Conservation (phyloP, 2,329 filamentous ascomycete species). For the Dactylonectria macrodidyma region DNA sequence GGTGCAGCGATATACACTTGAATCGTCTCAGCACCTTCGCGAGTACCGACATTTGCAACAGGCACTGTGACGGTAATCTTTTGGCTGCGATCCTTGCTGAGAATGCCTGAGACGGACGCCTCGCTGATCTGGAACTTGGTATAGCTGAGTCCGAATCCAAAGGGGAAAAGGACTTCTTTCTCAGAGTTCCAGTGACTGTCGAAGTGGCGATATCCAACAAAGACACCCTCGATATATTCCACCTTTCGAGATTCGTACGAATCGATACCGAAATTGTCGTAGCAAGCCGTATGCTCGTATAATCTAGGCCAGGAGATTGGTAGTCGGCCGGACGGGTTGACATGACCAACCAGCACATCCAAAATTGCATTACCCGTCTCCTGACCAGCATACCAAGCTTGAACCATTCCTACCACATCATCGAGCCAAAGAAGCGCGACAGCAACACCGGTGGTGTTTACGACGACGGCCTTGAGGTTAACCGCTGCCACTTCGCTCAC, state of each 20-base stretch:
- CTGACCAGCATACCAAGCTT: slow-evolving; percentile 77
- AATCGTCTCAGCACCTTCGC: slow-evolving; percentile 8
- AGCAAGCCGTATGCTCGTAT: slow-evolving; percentile 23
- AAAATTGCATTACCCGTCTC: slow-evolving; percentile 77
- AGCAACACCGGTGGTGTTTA: slow-evolving; percentile 75
- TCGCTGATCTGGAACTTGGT: slow-evolving; percentile 11
- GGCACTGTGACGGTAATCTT: neutral
- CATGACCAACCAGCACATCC: slow-evolving; percentile 63
- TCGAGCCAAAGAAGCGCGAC: slow-evolving; percentile 68
- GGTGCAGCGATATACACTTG: slow-evolving; percentile 20
- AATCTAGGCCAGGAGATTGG: slow-evolving; percentile 26
- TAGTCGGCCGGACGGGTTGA: slow-evolving; percentile 24
- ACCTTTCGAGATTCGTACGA: slow-evolving; percentile 5
- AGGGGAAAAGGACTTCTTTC: slow-evolving; percentile 18
- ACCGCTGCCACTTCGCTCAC: slow-evolving; percentile 67
- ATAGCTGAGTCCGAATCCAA: slow-evolving; percentile 24
- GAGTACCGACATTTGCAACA: neutral
- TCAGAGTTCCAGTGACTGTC: slow-evolving; percentile 8
- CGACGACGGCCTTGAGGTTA: slow-evolving; percentile 71
- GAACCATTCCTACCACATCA: slow-evolving; percentile 69
- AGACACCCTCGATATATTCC: slow-evolving; percentile 22
- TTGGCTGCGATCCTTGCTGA: neutral
- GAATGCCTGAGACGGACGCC: neutral
- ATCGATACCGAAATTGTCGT: slow-evolving; percentile 20
- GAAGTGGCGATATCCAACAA: neutral